phyloP scores from a whole-genome alignment of 1,139 yeast species.

The Zygosaccharomyces sapae region DNA sequence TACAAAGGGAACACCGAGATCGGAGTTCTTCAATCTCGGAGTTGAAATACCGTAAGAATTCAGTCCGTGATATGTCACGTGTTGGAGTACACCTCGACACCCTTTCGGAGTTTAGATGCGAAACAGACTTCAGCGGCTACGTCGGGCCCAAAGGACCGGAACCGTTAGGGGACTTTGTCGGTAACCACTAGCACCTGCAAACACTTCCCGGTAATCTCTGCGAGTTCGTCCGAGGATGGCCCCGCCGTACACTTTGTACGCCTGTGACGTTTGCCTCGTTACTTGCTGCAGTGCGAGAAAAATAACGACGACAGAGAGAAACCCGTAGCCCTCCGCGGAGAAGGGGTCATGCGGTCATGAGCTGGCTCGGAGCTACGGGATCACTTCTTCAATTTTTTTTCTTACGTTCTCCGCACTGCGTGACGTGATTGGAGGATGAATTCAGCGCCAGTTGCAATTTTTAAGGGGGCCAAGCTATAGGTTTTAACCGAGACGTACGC shows the following conservation, averaged over 20 bases:
- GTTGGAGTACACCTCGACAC: neutral
- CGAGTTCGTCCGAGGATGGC: neutral
- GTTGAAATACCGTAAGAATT: too few species aligned
- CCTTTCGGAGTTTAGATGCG: neutral
- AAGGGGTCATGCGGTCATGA: neutral
- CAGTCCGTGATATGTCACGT: too few species aligned
- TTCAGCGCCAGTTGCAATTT: neutral
- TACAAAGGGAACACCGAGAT: too few species aligned
- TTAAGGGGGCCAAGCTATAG: neutral
- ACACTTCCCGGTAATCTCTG: neutral
- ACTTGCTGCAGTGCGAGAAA: neutral
- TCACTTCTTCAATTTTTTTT: neutral
- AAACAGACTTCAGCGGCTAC: neutral
- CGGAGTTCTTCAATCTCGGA: too few species aligned
- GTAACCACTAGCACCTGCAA: neutral
- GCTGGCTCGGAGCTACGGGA: neutral
- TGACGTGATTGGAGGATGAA: conserved; percentile 4
- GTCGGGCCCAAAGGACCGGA: too few species aligned
- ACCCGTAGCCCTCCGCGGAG: neutral
- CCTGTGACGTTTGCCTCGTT: neutral
- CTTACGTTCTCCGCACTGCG: conserved; percentile 2
- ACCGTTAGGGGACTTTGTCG: neutral
- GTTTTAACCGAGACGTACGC: too few species aligned
- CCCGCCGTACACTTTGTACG: neutral
- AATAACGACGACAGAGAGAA: neutral